These are phyloP conservation scores for Priceomyces fermenticarens DNA, from an alignment of 805 yeast genomes.

Conservation along the genomic window DNA sequence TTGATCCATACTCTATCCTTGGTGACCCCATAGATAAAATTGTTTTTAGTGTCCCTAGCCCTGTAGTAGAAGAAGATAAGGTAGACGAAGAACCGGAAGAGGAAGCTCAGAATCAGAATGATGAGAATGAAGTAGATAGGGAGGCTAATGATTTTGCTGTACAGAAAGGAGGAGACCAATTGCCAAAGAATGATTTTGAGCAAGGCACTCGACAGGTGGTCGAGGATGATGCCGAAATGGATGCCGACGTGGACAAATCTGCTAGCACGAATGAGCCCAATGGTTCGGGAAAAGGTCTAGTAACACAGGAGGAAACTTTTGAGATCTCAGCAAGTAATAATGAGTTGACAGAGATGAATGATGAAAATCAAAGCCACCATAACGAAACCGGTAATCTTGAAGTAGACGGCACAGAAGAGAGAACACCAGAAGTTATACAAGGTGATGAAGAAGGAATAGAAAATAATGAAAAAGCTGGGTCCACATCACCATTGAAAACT, in stretches of 20 bases:
- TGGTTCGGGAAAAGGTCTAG: neutral
- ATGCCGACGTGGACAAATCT: neutral
- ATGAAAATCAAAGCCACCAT: constrained; percentile 3
- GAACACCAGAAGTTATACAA: neutral
- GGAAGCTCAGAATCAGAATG: neutral
- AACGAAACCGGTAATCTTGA: neutral
- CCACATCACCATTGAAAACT: neutral
- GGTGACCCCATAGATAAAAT: constrained; percentile 49
- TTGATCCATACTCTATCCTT: constrained; percentile 52
- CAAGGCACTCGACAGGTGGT: neutral
- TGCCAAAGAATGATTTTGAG: neutral
- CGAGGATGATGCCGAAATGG: neutral
- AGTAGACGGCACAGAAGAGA: neutral
- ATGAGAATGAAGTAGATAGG: neutral
- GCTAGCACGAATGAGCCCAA: no score
- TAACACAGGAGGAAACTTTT: neutral
- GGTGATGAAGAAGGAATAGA: constrained; percentile 4
- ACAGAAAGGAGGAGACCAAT: neutral
- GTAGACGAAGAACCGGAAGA: neutral
- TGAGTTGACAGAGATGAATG: neutral
- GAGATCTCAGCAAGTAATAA: neutral
- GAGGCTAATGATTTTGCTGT: neutral
- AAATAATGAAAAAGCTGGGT: constrained; percentile 11
- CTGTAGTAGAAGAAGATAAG: neutral
- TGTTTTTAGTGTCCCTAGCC: constrained; percentile 21